Evolutionary conservation across 768 basidiomycete species (phyloP), one percentile per base, ranked within the genome.

Genomic region (Lentinus tigrinus): DNA sequence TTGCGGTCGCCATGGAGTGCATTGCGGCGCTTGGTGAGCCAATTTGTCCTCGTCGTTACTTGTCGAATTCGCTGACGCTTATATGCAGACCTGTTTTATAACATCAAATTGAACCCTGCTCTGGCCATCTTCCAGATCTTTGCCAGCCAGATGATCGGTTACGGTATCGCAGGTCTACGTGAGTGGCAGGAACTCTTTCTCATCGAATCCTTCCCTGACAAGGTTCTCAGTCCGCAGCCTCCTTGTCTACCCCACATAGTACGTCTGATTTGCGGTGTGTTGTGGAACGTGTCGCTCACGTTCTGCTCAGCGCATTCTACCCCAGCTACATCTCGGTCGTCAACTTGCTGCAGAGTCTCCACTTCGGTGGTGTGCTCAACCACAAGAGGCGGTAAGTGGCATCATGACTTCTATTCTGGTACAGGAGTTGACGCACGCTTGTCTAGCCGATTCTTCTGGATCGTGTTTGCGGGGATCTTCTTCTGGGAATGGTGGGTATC

Each of bases 101-200:
- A 80, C 60, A 67, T 80, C 16, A 73, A 67, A 23, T 70, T 83
- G 13, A 81, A 81, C 58, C 72, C 77, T 17, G 81, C 76, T 2
- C 75, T 80, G 2, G 81, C 82, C 0, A 78, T 83, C 31, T 81
- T 84, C 67, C 81, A 82, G 57, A 82, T 81, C 17, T 83, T 83
- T 60, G 75, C 81, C 0, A 81, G 79, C 27, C 77, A 78, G 61
- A 70, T 73, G 69, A 67, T 75, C 23, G 71, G 69, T 1, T 71
- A 69, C 44, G 73, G 73, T 10, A 62, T 69, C 44, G 71, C 71
- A 2, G 70, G 70, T 4, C 39, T 71, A 8, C 60, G 69, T 71
- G 37, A 58, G 69, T 67, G 7, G 1, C 13, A 19, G 23, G 3
- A 24, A 6, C 3, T 31, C 37, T 8, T 6, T 26, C 38, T n/a